phyloP scores from a whole-genome alignment of 2,329 filamentous ascomycete genomes.

The Penicillium sp. region DNA sequence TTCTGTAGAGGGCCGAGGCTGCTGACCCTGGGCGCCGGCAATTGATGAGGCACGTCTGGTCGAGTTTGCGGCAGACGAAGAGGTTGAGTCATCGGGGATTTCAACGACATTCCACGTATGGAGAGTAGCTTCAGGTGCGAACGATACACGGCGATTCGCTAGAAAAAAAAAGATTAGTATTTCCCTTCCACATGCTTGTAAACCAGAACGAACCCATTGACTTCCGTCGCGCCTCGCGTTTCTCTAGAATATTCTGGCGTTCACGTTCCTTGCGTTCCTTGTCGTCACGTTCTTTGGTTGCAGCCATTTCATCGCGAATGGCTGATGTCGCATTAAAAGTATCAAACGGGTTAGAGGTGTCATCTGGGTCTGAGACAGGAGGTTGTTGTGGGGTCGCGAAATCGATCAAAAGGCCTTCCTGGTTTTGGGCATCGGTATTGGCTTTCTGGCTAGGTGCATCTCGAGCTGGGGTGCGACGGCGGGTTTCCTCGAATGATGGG shows the following conservation, averaged over 20 bases:
- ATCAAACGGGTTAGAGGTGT: constrained; percentile 50
- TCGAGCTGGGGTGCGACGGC: constrained; percentile 42
- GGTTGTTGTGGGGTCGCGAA: constrained; percentile 42
- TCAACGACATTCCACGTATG: constrained; percentile 97
- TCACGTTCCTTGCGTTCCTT: constrained; percentile 60
- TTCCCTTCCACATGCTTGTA: background rate
- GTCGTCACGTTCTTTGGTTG: constrained; percentile 68
- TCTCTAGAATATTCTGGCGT: constrained; percentile 62
- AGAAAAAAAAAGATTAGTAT: constrained; percentile 19
- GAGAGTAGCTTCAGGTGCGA: constrained; percentile 93
- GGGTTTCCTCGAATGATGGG: constrained; percentile 57
- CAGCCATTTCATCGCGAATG: constrained; percentile 56
- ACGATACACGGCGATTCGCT: constrained; percentile 90
- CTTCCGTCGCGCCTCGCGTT: constrained; percentile 85
- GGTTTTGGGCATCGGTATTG: constrained; percentile 11
- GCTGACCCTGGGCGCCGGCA: constrained; percentile 58
- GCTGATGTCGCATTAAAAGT: constrained; percentile 42
- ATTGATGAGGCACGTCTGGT: constrained; percentile 68
- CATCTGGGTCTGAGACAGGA: constrained; percentile 37
- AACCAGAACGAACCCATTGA: constrained; percentile 62
- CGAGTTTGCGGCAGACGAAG: constrained; percentile 68
- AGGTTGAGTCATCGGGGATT: constrained; percentile 81
- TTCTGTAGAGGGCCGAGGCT: constrained; percentile 43
- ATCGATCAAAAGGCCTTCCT: constrained; percentile 43
- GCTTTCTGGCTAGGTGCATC: constrained; percentile 21